These are phyloP conservation scores for Simmondsia chinensis DNA, from an alignment of 148 eudicot species.

Conservation along the genomic window DNA sequence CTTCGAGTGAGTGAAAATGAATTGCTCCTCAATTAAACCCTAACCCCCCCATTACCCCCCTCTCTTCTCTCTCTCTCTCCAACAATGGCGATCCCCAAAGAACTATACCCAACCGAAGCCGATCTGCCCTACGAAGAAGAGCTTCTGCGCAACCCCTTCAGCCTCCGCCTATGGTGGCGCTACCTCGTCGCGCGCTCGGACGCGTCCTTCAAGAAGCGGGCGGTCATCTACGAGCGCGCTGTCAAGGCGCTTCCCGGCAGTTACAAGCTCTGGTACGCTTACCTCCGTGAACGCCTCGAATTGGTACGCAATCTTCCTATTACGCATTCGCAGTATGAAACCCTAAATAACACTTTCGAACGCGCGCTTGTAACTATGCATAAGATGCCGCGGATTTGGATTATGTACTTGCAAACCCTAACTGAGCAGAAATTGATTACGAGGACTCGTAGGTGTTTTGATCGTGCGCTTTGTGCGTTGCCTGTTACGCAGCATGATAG, in stretches of 20 bases:
- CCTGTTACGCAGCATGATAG: conserved; percentile 95
- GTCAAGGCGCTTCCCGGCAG: conserved; percentile 81
- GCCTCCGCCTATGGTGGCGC: conserved; percentile 88
- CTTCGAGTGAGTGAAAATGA: too few species aligned
- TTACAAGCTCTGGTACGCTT: conserved; percentile 90
- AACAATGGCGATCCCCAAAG: conserved; percentile 24
- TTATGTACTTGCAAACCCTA: conserved; percentile 59
- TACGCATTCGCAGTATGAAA: conserved; percentile 44
- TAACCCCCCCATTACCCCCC: background rate
- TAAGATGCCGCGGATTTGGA: conserved; percentile 95
- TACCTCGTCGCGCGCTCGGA: conserved; percentile 50
- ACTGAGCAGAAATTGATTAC: conserved; percentile 55
- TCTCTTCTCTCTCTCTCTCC: background rate
- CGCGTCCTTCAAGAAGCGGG: conserved; percentile 56
- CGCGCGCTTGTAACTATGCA: conserved; percentile 88
- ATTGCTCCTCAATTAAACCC: too few species aligned
- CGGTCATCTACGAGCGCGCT: conserved; percentile 76
- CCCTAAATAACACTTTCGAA: conserved; percentile 83
- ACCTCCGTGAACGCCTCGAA: conserved; percentile 75
- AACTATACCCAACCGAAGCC: conserved; percentile 47
- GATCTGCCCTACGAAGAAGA: conserved; percentile 73
- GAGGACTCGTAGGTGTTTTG: conserved; percentile 55
- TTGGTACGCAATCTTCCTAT: conserved; percentile 58
- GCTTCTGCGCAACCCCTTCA: conserved; percentile 72
- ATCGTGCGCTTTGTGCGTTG: conserved; percentile 75